Conservation (phyloP, 2,329 filamentous ascomycete species). For the Fusarium piperis region DNA sequence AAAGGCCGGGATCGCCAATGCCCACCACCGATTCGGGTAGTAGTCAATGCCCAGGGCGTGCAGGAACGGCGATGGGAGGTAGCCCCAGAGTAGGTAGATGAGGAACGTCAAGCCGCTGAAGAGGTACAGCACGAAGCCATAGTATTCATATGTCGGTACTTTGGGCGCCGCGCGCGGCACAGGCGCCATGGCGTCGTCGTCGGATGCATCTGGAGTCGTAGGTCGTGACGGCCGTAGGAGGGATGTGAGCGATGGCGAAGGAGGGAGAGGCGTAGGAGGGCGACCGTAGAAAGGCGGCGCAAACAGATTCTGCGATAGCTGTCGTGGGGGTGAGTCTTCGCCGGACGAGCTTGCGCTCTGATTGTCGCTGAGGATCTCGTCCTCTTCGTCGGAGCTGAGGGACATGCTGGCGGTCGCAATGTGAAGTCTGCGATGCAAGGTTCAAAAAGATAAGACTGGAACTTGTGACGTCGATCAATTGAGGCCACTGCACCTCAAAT, state of each 20-base stretch:
- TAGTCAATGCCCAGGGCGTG: constrained; percentile 95
- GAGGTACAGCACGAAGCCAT: constrained; percentile 96
- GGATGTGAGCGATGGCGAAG: constrained; percentile 91
- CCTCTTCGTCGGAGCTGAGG: constrained; percentile 48
- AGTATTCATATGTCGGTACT: constrained; percentile 99
- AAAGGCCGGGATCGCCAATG: constrained; percentile 89
- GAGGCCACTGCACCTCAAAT: constrained; percentile 11
- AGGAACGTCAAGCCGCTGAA: constrained; percentile 85
- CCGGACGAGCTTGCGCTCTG: constrained; percentile 47
- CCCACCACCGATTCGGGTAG: constrained; percentile 98
- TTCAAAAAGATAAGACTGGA: constrained; percentile 1
- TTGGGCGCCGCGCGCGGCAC: constrained; percentile 88
- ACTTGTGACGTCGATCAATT: constrained; percentile 15
- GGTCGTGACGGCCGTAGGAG: constrained; percentile 90
- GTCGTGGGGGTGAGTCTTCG: constrained; percentile 54
- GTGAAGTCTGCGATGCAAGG: not conserved
- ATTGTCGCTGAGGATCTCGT: constrained; percentile 50
- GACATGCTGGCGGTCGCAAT: constrained; percentile 41
- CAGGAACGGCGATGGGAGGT: constrained; percentile 89
- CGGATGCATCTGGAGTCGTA: constrained; percentile 90
- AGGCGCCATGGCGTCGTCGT: constrained; percentile 86
- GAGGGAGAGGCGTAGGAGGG: constrained; percentile 92
- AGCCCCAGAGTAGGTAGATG: constrained; percentile 81
- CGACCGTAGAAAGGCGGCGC: constrained; percentile 95
- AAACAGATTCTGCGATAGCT: constrained; percentile 65